A percentile compares a stretch with the other conserved stretches of the same genome.
Conservation (phyloP, 495 filamentous ascomycete species). For the Penicillium canescens region DNA sequence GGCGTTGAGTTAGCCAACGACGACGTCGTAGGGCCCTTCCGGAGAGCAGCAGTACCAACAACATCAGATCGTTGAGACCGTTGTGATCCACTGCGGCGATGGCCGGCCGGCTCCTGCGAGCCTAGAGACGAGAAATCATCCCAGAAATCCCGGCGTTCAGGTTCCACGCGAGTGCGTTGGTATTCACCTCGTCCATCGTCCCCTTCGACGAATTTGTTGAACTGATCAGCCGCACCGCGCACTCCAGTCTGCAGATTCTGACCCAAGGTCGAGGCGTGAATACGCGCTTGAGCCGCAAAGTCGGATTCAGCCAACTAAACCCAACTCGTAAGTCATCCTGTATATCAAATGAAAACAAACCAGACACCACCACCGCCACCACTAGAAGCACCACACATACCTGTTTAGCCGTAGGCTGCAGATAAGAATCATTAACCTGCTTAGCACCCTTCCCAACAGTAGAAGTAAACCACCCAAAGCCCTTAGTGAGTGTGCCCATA, state of each 20-base stretch:
- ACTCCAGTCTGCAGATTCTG: constrained; percentile 64
- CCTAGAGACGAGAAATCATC: constrained; percentile 70
- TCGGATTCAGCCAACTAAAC: constrained; percentile 80
- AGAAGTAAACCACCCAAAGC: constrained; percentile 89
- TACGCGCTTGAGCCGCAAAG: constrained; percentile 76
- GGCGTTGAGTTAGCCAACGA: constrained; percentile 21
- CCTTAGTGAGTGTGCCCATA: constrained; percentile 82
- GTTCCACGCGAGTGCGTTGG: constrained; percentile 41
- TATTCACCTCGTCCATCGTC: constrained; percentile 34
- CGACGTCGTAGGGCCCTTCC: constrained; percentile 51
- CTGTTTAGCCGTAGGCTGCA: constrained; percentile 87
- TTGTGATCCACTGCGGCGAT: constrained; percentile 29
- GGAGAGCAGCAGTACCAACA: constrained; percentile 76
- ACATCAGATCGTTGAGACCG: constrained; percentile 34
- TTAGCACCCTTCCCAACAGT: constrained; percentile 87
- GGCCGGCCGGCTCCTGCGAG: constrained; percentile 44
- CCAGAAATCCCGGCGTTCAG: constrained; percentile 87
- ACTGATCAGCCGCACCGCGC: constrained; percentile 69
- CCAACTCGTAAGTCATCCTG: neutral
- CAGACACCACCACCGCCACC: no score
- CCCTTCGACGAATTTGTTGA: constrained; percentile 82
- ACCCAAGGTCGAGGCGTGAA: constrained; percentile 65
- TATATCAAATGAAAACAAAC: neutral
- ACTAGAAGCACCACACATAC: constrained; percentile 41
- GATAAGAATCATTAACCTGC: constrained; percentile 81